These are phyloP conservation scores for Trifolium pratense DNA, from an alignment of 306 rosid genomes.

Conservation along the genomic window DNA sequence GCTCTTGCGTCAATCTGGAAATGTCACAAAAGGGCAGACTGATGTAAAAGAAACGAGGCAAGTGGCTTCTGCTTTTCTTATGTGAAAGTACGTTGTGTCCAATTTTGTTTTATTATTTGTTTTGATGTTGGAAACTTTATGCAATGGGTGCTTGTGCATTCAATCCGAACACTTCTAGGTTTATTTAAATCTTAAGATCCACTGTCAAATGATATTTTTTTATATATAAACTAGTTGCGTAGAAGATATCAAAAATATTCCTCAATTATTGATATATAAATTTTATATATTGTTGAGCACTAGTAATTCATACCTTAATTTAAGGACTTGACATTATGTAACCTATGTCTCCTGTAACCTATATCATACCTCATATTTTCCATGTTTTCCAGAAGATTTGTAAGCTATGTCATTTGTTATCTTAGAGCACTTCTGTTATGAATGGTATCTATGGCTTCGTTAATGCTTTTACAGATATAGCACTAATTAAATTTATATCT, in stretches of 20 bases:
- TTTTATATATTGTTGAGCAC: not conserved
- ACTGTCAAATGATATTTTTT: not conserved
- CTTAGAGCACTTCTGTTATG: too few species aligned
- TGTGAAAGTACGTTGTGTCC: conserved; percentile 8
- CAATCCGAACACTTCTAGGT: conserved; percentile 21
- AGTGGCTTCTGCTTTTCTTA: conserved; percentile 46
- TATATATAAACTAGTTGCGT: not conserved
- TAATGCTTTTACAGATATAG: too few species aligned
- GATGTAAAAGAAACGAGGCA: conserved; percentile 85
- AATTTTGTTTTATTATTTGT: not conserved
- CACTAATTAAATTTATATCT: too few species aligned
- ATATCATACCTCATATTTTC: too few species aligned
- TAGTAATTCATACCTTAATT: not conserved
- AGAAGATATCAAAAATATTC: not conserved
- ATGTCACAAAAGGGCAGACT: too few species aligned
- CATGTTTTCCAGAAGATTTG: too few species aligned
- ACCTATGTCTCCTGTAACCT: conserved; percentile 2
- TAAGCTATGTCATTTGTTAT: too few species aligned
- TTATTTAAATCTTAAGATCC: not conserved
- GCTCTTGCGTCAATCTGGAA: too few species aligned
- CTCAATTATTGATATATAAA: not conserved
- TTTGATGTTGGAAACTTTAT: conserved; percentile 14
- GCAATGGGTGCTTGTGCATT: not conserved
- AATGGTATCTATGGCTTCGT: too few species aligned
- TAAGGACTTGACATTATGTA: not conserved